Evolutionary conservation across 257 asterid genomes (phyloP), one percentile per base, ranked within the genome.

Genomic region (Lithospermum erythrorhizon): DNA sequence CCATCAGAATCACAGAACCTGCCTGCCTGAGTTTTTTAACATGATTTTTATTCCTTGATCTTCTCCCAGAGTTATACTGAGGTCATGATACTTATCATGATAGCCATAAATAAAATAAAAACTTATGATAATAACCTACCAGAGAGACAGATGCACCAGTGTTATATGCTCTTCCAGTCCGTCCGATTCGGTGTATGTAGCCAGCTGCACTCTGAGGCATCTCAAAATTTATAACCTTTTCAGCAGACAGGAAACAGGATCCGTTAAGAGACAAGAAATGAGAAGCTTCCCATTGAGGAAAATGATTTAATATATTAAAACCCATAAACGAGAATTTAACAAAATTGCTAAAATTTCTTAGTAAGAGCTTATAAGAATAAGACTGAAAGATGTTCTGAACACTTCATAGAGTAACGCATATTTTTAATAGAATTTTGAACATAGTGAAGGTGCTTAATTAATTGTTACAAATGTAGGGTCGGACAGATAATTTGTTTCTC

Each of bases 101-200:
- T 30, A 16, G 41, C 6, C 21, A 35, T 13, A 4, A 4, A 18
- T 16, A 49, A 19, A 48, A 69, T 23, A 9, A 22, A 21, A 23
- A 14, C 65, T 53, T 59, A 53, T 52, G 62, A 54, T 21, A 79
- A 58, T 68, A 75, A 72, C 89, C 73, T 72, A 93, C 99, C 70
- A 93, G 87, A 61, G 99, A 86, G 41, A 93, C 89, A 64, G 99
- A 86, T 71, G 95, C 99, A 64, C 97, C 97, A 41, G 95, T 79
- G 68, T 80, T 86, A 72, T 84, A 83, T 61, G 94, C 97, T 82
- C 99, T 84, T 74, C 97, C 99, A 49, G 97, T 86, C 59, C 95
- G 95, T 64, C 99, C 99, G 71, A 93, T 82, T 61, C 97, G 95
- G 79, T 93, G 99, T 74, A 89, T 90, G 75, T 93, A 93, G 20